Conservation (phyloP, 164 flowering plant genomes). For the Magnolia changhungtana region DNA sequence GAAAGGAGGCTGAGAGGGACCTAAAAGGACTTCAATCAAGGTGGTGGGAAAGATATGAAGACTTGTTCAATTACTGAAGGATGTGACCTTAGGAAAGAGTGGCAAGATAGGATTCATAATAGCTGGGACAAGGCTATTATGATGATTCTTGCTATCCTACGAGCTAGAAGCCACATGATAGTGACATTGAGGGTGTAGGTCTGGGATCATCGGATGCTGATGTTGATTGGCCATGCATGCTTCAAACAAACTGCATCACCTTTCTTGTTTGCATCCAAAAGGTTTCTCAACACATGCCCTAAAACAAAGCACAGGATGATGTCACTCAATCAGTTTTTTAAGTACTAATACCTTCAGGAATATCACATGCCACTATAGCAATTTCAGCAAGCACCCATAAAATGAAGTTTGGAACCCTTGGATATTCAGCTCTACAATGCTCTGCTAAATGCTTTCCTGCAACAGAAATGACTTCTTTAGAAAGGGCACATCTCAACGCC, state of each 20-base stretch:
- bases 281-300: background rate
- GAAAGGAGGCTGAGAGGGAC: too few relatives aligned
- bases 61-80: too few relatives aligned
- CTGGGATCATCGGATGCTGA: background rate
- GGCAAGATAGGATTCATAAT: background rate
- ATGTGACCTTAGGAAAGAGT: too few relatives aligned
- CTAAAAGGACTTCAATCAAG: too few relatives aligned
- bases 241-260: background rate
- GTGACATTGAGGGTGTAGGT: background rate
- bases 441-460: constrained; percentile 94
- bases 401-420: constrained; percentile 67
- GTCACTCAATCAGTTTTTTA: background rate
- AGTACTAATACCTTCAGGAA: constrained; percentile 72
- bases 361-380: constrained; percentile 87
- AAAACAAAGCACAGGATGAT: background rate
- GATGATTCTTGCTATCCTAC: background rate
- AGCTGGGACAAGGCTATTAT: background rate
- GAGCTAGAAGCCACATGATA: background rate
- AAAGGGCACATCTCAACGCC: background rate
- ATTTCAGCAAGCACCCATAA: constrained; percentile 94
- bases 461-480: constrained; percentile 4
- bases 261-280: background rate
- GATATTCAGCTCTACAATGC: constrained; percentile 77
- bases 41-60: too few relatives aligned
- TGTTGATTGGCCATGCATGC: background rate